Evolutionary conservation across 345 rosid species (phyloP).

Genomic region (Bruguiera gymnorhiza): DNA sequence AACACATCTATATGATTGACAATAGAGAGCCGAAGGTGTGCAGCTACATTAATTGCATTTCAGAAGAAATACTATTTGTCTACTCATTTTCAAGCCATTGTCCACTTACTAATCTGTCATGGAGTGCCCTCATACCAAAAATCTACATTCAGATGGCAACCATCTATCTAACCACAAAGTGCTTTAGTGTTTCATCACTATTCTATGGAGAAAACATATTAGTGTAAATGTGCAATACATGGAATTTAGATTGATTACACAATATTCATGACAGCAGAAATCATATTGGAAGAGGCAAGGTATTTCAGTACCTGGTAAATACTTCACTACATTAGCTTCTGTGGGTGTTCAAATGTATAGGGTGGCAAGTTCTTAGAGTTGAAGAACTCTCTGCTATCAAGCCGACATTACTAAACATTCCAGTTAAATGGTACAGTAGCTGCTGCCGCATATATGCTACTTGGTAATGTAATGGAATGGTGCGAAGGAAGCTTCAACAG

Average conservation of each 20-base stretch:
- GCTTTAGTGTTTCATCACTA: too few species aligned
- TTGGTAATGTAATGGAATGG: background rate
- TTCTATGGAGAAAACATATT: too few species aligned
- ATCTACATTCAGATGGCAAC: too few species aligned
- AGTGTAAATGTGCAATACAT: too few species aligned
- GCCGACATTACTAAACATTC: conserved; percentile 14
- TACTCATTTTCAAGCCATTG: background rate
- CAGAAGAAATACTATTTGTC: background rate
- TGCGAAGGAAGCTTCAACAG: background rate
- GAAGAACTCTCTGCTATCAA: background rate
- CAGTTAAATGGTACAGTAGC: conserved; percentile 10
- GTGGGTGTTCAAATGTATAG: background rate
- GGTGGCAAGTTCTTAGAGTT: conserved; percentile 2
- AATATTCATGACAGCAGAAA: background rate
- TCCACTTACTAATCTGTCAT: too few species aligned
- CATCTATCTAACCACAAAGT: too few species aligned
- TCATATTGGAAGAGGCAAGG: background rate
- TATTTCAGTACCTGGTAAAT: background rate
- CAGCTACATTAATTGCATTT: background rate
- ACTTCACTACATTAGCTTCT: background rate
- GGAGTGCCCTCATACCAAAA: too few species aligned
- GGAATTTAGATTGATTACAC: background rate
- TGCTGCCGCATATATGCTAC: background rate
- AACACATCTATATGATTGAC: background rate
- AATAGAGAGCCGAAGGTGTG: background rate